Evolutionary conservation across 208 protist species (phyloP).

Genomic region (Naegleria lovaniensis): DNA sequence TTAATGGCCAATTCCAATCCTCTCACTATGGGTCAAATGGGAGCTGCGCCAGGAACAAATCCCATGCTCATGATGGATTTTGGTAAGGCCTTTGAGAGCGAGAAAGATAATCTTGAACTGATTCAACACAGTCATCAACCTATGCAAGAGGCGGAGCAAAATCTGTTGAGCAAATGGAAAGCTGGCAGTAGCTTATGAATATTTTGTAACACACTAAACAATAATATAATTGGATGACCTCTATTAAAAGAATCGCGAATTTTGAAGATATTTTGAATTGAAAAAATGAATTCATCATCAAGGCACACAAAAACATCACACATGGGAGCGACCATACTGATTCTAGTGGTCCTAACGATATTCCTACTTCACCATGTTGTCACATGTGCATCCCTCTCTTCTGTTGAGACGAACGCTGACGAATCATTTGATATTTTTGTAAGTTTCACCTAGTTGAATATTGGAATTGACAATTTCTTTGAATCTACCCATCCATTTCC

Average conservation of each 20-base stretch:
- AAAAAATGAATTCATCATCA: no score
- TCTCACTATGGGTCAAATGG: neutral
- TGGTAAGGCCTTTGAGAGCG: neutral
- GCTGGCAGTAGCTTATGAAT: neutral
- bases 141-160: neutral
- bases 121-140: neutral
- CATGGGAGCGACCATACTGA: no score
- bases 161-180: neutral
- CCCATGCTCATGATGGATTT: neutral
- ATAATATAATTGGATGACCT: no score
- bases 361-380: no score
- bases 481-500: no score
- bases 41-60: neutral
- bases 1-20: conserved; percentile 6
- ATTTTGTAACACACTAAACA: no score
- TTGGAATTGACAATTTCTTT: neutral
- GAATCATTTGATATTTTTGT: neutral
- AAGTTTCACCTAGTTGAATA: neutral
- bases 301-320: no score
- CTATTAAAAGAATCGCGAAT: no score
- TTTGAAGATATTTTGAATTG: no score
- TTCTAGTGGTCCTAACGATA: no score
- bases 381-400: no score
- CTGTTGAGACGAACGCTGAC: neutral
- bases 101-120: conserved; percentile 10